Percentiles rank a stretch among this genome's conserved stretches.
phyloP scores from a whole-genome alignment of 2,329 filamentous ascomycete genomes.

The Blastomyces parvus region DNA sequence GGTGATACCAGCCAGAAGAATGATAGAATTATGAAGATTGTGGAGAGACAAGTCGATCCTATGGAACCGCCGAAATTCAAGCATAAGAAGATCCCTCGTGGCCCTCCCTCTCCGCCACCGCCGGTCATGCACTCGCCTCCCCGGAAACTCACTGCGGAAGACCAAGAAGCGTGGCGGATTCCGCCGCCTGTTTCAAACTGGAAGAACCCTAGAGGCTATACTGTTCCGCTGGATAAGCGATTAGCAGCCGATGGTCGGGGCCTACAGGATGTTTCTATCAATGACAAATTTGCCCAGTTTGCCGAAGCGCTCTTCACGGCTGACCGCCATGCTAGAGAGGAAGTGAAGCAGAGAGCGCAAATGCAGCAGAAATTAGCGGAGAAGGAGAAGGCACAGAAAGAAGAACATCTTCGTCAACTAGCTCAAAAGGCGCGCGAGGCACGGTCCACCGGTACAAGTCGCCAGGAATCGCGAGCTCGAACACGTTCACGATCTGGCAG shows the following conservation, averaged over 20 bases:
- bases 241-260: slow-evolving; percentile 87
- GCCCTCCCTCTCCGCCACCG: slow-evolving; percentile 83
- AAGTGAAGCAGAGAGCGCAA: slow-evolving; percentile 79
- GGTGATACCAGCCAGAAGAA: slow-evolving; percentile 76
- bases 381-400: slow-evolving; percentile 91
- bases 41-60: slow-evolving; percentile 84
- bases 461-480: slow-evolving; percentile 39
- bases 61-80: slow-evolving; percentile 98
- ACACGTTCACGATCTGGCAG: slow-evolving; percentile 40
- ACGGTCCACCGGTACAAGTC: slow-evolving; percentile 46
- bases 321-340: slow-evolving; percentile 87
- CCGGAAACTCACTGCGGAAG: slow-evolving; percentile 87
- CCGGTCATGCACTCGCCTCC: slow-evolving; percentile 93
- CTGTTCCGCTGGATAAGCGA: slow-evolving; percentile 88
- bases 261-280: slow-evolving; percentile 88
- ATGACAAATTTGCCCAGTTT: slow-evolving; percentile 97
- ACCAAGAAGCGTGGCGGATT: slow-evolving; percentile 94
- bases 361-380: slow-evolving; percentile 97
- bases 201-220: slow-evolving; percentile 99
- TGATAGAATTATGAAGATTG: slow-evolving; percentile 97
- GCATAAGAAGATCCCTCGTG: slow-evolving; percentile 93
- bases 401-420: slow-evolving; percentile 77
- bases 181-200: slow-evolving; percentile 89
- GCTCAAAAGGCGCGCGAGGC: slow-evolving; percentile 90
- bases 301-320: slow-evolving; percentile 90